Percentiles rank a stretch among this genome's conserved stretches.
phyloP scores from a whole-genome alignment of 768 basidiomycete species.

The Leccinum pellstonianum region DNA sequence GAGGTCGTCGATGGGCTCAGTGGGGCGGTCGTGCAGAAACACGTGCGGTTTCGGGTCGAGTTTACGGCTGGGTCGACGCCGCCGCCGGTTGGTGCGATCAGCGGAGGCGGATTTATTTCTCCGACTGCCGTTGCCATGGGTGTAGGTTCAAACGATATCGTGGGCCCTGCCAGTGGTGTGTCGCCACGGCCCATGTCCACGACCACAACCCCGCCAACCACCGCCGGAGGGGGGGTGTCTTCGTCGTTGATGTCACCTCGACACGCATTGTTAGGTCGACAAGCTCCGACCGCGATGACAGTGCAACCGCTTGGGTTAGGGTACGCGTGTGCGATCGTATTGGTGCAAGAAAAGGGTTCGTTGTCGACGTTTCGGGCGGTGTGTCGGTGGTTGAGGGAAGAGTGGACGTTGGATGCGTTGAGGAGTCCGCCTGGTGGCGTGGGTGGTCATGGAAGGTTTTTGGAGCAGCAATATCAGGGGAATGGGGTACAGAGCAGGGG shows the following conservation, averaged over 20 bases:
- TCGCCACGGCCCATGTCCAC: neutral
- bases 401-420: slow-evolving; percentile 53
- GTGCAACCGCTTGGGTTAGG: slow-evolving; percentile 16
- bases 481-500: slow-evolving; percentile 26
- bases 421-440: slow-evolving; percentile 24
- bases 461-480: slow-evolving; percentile 35
- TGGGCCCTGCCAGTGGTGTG: neutral
- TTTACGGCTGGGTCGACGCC: slow-evolving; percentile 42
- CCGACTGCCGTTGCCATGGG: slow-evolving; percentile 22
- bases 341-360: slow-evolving; percentile 90
- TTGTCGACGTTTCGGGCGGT: slow-evolving; percentile 80
- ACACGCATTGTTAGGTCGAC: slow-evolving; percentile 24
- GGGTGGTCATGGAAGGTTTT: slow-evolving; percentile 37
- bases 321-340: slow-evolving; percentile 65
- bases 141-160: slow-evolving; percentile 13
- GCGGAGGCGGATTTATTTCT: slow-evolving; percentile 18
- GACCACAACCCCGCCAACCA: slow-evolving; percentile 23
- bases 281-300: slow-evolving; percentile 5
- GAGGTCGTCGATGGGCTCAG: slow-evolving; percentile 43
- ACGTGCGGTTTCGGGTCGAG: slow-evolving; percentile 82
- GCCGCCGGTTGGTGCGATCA: neutral
- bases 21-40: slow-evolving; percentile 56
- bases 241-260: slow-evolving; percentile 28
- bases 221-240: slow-evolving; percentile 9
- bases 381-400: slow-evolving; percentile 67